These are phyloP conservation scores for Sordaria brevicollis DNA, from an alignment of 495 filamentous ascomycete genomes.

Conservation along the genomic window DNA sequence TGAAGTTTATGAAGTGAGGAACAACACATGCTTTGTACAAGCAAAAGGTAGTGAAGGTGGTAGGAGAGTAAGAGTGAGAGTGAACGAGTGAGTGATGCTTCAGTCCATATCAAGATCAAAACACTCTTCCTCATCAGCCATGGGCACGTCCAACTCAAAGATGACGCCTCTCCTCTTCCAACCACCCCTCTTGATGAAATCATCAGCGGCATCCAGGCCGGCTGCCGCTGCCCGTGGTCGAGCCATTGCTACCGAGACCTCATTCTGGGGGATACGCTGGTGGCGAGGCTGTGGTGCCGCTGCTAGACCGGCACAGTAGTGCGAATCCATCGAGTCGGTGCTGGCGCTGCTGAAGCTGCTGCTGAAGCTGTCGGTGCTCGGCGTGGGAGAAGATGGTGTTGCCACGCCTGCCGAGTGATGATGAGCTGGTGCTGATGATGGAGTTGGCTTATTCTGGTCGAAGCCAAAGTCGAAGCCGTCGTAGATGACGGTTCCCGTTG, in stretches of 20 bases:
- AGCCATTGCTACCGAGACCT: neutral
- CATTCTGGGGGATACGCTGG: constrained; percentile 2
- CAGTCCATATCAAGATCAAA: constrained; percentile 17
- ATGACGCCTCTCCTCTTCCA: constrained; percentile 42
- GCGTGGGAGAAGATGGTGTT: constrained; percentile 1
- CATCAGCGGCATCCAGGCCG: constrained; percentile 20
- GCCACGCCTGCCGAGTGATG: neutral
- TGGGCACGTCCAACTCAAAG: constrained; percentile 22
- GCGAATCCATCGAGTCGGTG: neutral
- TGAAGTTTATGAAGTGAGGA: neutral
- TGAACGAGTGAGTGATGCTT: neutral
- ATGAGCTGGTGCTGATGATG: neutral
- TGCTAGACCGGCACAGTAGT: neutral
- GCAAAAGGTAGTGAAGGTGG: neutral
- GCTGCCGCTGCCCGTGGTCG: constrained; percentile 6
- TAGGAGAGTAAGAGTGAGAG: neutral
- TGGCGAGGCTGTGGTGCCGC: neutral
- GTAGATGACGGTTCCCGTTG: constrained; percentile 21
- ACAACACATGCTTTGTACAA: neutral
- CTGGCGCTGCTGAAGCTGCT: constrained; percentile 1
- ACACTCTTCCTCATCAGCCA: constrained; percentile 17
- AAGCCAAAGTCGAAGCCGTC: constrained; percentile 30
- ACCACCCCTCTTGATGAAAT: constrained; percentile 33
- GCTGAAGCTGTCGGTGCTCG: constrained; percentile 5
- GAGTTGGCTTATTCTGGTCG: neutral